Percentiles rank a stretch among this genome's conserved stretches.
These are phyloP conservation scores for Dictyophora rubrovolvata DNA, from an alignment of 768 basidiomycete genomes.

Conservation along the genomic window DNA sequence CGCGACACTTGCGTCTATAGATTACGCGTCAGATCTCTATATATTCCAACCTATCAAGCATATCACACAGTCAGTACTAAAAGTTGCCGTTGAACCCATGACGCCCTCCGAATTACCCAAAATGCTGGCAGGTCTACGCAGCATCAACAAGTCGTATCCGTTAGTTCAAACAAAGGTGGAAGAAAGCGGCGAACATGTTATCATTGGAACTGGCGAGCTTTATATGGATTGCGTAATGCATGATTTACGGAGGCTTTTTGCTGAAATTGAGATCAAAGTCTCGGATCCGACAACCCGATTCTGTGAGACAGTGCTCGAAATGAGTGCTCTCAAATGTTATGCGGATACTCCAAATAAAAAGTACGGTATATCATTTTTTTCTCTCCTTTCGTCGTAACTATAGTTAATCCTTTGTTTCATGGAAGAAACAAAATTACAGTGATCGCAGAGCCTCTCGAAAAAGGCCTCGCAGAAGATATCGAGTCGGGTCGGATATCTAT, in stretches of 20 bases:
- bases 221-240: constrained; percentile 97
- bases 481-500: constrained; percentile 89
- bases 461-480: constrained; percentile 92
- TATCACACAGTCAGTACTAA: constrained; percentile 93
- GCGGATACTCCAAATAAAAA: constrained; percentile 99
- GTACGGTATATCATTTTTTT: constrained; percentile 44
- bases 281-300: constrained; percentile 98
- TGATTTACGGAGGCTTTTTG: constrained; percentile 82
- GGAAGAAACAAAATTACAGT: constrained; percentile 93
- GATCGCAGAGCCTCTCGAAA: constrained; percentile 97
- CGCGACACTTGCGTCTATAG: constrained; percentile 69
- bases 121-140: constrained; percentile 94
- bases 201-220: constrained; percentile 94
- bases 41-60: constrained; percentile 96
- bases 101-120: constrained; percentile 96
- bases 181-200: constrained; percentile 94
- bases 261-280: constrained; percentile 99
- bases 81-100: constrained; percentile 97
- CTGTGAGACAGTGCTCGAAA: constrained; percentile 96
- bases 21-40: constrained; percentile 77
- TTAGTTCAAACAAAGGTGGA: constrained; percentile 92
- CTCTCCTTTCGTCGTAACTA: constrained; percentile 1
- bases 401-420: not conserved
- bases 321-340: constrained; percentile 95
- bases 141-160: constrained; percentile 97